Evolutionary conservation across 2,329 filamentous ascomycete species (phyloP).

Genomic region (Dothideomycetes sp.): DNA sequence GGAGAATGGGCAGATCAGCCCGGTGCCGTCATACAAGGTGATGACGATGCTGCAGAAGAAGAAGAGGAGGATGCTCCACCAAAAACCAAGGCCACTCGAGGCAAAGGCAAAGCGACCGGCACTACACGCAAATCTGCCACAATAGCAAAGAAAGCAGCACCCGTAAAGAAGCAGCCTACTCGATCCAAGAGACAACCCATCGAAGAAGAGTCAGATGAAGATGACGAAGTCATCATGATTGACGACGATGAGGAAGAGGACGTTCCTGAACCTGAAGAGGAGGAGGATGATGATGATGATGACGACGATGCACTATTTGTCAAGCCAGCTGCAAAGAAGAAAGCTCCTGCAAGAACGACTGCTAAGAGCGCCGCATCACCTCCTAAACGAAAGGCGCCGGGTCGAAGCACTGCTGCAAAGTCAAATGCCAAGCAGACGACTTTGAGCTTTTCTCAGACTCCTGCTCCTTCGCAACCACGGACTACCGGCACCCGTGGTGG

Average conservation of each 20-base stretch:
- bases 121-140: conserved; percentile 31
- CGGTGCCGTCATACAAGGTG: conserved; percentile 50
- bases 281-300: conserved; percentile 33
- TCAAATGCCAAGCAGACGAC: conserved; percentile 30
- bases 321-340: conserved; percentile 23
- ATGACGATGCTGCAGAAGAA: conserved; percentile 39
- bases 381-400: conserved; percentile 24
- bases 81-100: conserved; percentile 35
- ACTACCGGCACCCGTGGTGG: conserved; percentile 19
- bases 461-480: conserved; percentile 25
- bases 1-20: conserved; percentile 78
- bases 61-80: conserved; percentile 23
- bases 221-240: conserved; percentile 34
- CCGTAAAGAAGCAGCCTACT: conserved; percentile 25
- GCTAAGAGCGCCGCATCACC: conserved; percentile 22
- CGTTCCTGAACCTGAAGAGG: conserved; percentile 34
- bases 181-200: conserved; percentile 34
- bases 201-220: conserved; percentile 35
- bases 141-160: conserved; percentile 28
- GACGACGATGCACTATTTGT: conserved; percentile 37
- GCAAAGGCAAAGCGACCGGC: conserved; percentile 36
- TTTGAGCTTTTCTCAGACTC: conserved; percentile 33
- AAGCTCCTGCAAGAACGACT: conserved; percentile 20
- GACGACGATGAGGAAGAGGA: conserved; percentile 39
- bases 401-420: conserved; percentile 15